Base-by-base conservation (phyloP, 495 filamentous ascomycete species). In the Penicillium nucicola region DNA sequence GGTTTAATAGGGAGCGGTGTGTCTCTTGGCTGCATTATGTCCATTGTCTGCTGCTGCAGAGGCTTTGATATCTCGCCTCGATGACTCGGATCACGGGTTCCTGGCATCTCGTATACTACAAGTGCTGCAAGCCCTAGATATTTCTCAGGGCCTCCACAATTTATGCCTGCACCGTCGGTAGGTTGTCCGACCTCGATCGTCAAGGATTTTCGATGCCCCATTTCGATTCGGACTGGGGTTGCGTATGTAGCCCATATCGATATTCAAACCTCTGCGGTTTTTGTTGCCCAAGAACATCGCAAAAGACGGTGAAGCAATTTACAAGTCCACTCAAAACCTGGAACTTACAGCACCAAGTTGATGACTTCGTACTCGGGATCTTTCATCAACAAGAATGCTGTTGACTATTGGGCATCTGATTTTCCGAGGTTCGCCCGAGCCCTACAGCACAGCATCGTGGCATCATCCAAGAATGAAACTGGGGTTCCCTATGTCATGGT, bases 291-390 rank as follows among this genome's bases (percentile, higher is more conserved):
- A 39, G n/a, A 47, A 28, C 19, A 42, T 41, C 45, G 35, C 48
- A 65, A 65, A 62, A 65, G 62, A 65, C 62, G 62, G 62, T 65
- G 61, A 61, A 53, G 19, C 10, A 15, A 12, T 14, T 28, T 41
- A 53, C 50, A 53, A 36, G 45, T 53, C 52, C 55, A 58, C 42
- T 11, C 25, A 28, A 8, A 47, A 31, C 25, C 25, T 22, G 10
- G 14, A 17, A 17, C 18, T 18, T 30, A 48, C 34, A 47, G 15
- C 6, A 25, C 2, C 30, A 10, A 6, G 19, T 18, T 1, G 20
- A 17, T 17, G 28, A 48, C 28, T 4, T 30, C 36, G 37, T 28
- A 28, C 25, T 8, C 25, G 25, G 25, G 5, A 28, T 28, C 5
- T 23, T 11, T 33, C 22, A 48, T 48, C 46, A 28, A n/a, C 19